Percentiles rank a stretch among this genome's conserved stretches.
phyloP scores from a whole-genome alignment of 1,284 basidiomycete species.

The Ustilago xerochloae region DNA sequence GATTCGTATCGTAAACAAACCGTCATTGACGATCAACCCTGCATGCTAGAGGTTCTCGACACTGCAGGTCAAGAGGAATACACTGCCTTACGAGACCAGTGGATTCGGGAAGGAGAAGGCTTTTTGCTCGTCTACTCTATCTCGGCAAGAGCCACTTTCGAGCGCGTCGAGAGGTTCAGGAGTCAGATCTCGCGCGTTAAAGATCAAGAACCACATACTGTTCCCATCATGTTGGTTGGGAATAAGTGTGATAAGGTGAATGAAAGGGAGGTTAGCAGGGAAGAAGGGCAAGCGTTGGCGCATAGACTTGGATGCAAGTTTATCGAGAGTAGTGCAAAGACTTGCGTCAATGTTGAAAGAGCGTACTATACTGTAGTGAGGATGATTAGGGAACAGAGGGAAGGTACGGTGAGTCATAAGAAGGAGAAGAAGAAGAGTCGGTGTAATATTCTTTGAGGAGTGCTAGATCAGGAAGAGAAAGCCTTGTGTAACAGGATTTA shows the following conservation, averaged over 20 bases:
- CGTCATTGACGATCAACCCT: conserved; percentile 69
- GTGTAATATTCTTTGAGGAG: conserved; percentile 62
- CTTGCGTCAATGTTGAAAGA: conserved; percentile 68
- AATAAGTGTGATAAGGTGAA: conserved; percentile 85
- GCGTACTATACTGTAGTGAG: conserved; percentile 68
- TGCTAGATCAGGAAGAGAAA: neutral
- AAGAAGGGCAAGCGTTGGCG: conserved; percentile 67
- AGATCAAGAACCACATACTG: conserved; percentile 67
- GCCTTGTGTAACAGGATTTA: no score
- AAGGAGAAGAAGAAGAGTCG: conserved; percentile 65
- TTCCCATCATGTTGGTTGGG: conserved; percentile 85
- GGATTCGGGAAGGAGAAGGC: conserved; percentile 70
- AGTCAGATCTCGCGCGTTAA: conserved; percentile 67
- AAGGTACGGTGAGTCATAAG: conserved; percentile 47
- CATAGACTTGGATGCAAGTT: conserved; percentile 68
- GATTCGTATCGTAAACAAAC: conserved; percentile 69
- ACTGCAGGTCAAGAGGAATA: conserved; percentile 83
- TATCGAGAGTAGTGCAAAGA: conserved; percentile 69
- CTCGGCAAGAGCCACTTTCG: conserved; percentile 69
- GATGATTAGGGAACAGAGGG: conserved; percentile 63
- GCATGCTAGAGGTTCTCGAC: conserved; percentile 82
- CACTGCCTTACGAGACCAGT: conserved; percentile 69
- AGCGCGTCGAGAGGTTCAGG: conserved; percentile 68
- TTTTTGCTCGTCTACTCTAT: conserved; percentile 70
- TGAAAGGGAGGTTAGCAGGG: conserved; percentile 78